phyloP scores from a whole-genome alignment of 1,284 basidiomycete species.

The Apiotrichum sp. region DNA sequence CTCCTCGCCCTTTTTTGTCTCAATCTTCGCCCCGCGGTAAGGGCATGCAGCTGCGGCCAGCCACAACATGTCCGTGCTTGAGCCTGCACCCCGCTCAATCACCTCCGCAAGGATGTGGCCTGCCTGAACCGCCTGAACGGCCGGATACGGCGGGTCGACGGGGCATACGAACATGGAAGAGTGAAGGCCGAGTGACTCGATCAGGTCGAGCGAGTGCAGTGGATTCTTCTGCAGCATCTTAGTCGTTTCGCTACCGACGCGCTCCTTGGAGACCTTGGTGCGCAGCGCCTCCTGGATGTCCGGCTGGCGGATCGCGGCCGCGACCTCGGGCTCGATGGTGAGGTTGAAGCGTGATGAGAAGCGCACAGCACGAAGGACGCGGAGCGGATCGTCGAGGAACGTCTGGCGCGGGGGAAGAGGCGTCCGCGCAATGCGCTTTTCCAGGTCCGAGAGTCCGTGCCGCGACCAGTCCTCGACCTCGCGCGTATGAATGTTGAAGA shows the following conservation, averaged over 20 bases:
- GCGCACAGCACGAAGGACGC: constrained; percentile 81
- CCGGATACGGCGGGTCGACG: constrained; percentile 43
- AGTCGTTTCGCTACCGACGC: constrained; percentile 80
- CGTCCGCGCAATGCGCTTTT: constrained; percentile 75
- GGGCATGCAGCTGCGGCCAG: constrained; percentile 65
- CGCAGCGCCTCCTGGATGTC: constrained; percentile 69
- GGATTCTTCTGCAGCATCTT: constrained; percentile 85
- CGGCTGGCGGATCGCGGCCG: constrained; percentile 59
- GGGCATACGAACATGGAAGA: constrained; percentile 57
- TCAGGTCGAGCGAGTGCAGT: constrained; percentile 63
- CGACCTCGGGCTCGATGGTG: constrained; percentile 65
- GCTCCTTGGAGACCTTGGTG: constrained; percentile 76
- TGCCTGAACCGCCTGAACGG: constrained; percentile 53
- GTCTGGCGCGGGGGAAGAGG: constrained; percentile 82
- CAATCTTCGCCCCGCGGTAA: constrained; percentile 58
- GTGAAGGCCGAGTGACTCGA: constrained; percentile 65
- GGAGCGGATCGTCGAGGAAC: constrained; percentile 88
- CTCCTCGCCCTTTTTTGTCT: constrained; percentile 59
- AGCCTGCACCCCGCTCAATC: constrained; percentile 30
- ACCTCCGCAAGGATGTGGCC: constrained; percentile 58
- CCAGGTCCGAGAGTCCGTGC: constrained; percentile 77
- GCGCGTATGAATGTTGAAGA: constrained; percentile 92
- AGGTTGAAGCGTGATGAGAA: constrained; percentile 90
- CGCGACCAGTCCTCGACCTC: constrained; percentile 82
- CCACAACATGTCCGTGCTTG: constrained; percentile 51